Conservation (phyloP, 805 yeast genomes). For the Candida vaughaniae region DNA sequence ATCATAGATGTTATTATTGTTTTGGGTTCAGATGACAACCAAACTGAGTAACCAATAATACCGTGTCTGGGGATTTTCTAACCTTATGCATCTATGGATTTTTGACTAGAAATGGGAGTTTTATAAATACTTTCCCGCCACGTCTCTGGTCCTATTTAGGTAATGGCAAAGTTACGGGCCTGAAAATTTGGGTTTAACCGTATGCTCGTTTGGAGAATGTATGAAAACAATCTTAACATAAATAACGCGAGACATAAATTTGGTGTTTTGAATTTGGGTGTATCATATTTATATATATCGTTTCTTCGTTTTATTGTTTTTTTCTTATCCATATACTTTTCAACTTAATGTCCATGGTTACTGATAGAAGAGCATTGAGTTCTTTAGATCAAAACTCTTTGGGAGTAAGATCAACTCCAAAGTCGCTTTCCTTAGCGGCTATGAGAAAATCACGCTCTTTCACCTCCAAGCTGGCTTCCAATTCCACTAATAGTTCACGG, state of each 20-base stretch:
- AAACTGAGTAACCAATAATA: not conserved
- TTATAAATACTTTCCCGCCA: not conserved
- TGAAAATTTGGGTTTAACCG: not conserved
- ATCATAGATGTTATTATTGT: no score
- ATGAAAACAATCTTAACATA: slow-evolving; percentile 3
- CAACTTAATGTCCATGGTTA: slow-evolving; percentile 8
- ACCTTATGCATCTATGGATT: no score
- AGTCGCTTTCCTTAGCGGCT: slow-evolving; percentile 3
- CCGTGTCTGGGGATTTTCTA: not conserved
- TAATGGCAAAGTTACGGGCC: not conserved
- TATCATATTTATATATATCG: slow-evolving; percentile 5
- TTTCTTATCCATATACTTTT: not conserved
- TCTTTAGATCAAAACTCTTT: slow-evolving; percentile 8
- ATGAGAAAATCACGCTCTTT: slow-evolving; percentile 1
- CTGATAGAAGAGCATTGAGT: slow-evolving; percentile 11
- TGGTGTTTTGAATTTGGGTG: slow-evolving; percentile 7
- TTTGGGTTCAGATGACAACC: no score
- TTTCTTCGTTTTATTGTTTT: not conserved
- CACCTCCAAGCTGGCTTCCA: not conserved
- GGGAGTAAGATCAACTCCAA: not conserved
- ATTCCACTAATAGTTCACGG: slow-evolving; percentile 1
- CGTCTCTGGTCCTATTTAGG: not conserved
- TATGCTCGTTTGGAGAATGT: not conserved
- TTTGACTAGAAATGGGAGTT: not conserved
- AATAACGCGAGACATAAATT: slow-evolving; percentile 8